A percentile compares a stretch with the other conserved stretches of the same genome.
Evolutionary conservation across 345 rosid species (phyloP).

Genomic region (Acer yangbiense): DNA sequence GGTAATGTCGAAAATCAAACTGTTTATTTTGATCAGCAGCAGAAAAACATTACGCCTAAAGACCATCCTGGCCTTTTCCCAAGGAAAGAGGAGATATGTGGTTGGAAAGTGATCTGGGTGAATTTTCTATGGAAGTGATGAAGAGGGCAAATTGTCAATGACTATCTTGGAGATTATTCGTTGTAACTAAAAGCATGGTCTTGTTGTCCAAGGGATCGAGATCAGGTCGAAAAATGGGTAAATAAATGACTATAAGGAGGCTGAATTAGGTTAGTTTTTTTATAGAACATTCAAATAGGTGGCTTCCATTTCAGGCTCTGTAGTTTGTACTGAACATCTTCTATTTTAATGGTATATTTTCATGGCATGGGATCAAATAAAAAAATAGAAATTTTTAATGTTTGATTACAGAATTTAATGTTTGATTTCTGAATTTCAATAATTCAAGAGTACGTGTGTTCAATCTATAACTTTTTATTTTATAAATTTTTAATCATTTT

Average conservation of each 20-base stretch:
- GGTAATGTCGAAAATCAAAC: conserved; percentile 10
- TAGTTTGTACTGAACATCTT: too few relatives aligned
- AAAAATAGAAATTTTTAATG: too few relatives aligned
- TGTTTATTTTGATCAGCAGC: conserved; percentile 24
- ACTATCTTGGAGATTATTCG: conserved; percentile 42
- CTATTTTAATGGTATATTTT: too few relatives aligned
- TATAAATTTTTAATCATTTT: too few relatives aligned
- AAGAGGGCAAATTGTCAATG: conserved; percentile 46
- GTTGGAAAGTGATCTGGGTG: conserved; percentile 65
- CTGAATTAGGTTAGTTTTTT: too few relatives aligned
- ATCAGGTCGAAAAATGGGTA: conserved; percentile 38
- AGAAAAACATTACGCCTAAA: neutral
- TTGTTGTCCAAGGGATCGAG: conserved; percentile 44
- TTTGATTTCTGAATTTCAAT: too few relatives aligned
- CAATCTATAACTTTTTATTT: too few relatives aligned
- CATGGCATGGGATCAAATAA: too few relatives aligned
- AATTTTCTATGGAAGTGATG: conserved; percentile 29
- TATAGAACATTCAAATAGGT: too few relatives aligned
- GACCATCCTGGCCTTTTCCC: conserved; percentile 19
- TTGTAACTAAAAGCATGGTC: conserved; percentile 55
- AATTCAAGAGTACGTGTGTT: too few relatives aligned
- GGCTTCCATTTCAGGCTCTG: too few relatives aligned
- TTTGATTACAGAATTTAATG: too few relatives aligned
- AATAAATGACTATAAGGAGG: neutral
- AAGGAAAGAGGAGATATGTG: conserved; percentile 63